Evolutionary conservation across 192 early-diverging fungal species (phyloP), one percentile per base, ranked within the genome.

Genomic region (Phlyctochytrium arcticum): DNA sequence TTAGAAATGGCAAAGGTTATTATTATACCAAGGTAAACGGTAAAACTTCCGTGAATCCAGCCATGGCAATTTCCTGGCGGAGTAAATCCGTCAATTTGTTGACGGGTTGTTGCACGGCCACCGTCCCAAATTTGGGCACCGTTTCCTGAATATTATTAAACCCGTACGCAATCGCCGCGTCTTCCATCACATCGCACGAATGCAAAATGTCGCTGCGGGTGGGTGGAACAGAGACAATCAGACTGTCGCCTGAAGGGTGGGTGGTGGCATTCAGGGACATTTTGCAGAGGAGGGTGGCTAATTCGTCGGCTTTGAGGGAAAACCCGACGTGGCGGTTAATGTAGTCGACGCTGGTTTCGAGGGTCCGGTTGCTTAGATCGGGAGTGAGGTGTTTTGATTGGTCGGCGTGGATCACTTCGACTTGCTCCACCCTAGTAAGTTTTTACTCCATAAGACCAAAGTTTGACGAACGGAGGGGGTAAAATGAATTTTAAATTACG

Each of bases 181-280:
- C 95, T 80, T 98, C 97, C 85, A 95, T 94, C 34, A 99, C 85
- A 75, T 99, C 97, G 73, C 95, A 97, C 42, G 91, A 86, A 62
- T 99, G 97, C 57, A 99, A 83, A 49, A 99, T 88, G 63, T 99
- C 97, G 57, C 88, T 88, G 30, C 97, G 88, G 24, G 97, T 98
- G 6, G 86, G 82, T 30, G 95, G 95, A 17, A 96, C 79, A 46
- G 81, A 77, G 8, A 98, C 94, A 23, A 71, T 44, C 37, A 99
- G 75, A 26, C 67, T 73, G 6, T 70, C 62, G 17, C 75, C 54
- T 24, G 72, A 69, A 15, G 49, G 55, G 44, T 78, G 72, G 24
- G 82, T 67, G 1, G 47, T 69, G 12, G 93, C 91, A 6, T 78
- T 77, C 54, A 97, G 79, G 6, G 89, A 88, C 97, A 99, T 99